Percentiles rank a stretch among this genome's conserved stretches.
phyloP scores from a whole-genome alignment of 2,329 filamentous ascomycete species.

The Penicillium sp. region DNA sequence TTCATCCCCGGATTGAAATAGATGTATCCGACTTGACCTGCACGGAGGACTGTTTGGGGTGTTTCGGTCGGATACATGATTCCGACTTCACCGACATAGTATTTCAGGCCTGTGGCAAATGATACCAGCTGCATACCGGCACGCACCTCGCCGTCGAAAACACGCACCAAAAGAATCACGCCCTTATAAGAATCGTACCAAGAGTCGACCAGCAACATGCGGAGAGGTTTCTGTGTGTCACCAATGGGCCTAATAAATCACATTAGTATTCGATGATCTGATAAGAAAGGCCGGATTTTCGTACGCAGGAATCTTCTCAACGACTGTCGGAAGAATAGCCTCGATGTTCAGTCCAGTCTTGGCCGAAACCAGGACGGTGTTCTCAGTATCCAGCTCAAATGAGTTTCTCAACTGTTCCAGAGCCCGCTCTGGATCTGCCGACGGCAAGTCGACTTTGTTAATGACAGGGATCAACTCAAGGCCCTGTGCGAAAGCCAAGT shows the following conservation, averaged over 20 bases:
- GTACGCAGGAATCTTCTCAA: slow-evolving; percentile 75
- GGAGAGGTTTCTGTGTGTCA: slow-evolving; percentile 69
- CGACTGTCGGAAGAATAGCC: slow-evolving; percentile 78
- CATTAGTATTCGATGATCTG: slow-evolving; percentile 17
- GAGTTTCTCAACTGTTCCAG: slow-evolving; percentile 81
- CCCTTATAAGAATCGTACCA: slow-evolving; percentile 98
- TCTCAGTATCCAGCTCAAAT: slow-evolving; percentile 82
- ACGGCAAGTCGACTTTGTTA: slow-evolving; percentile 94
- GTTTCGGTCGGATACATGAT: slow-evolving; percentile 93
- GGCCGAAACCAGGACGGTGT: slow-evolving; percentile 78
- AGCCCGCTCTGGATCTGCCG: slow-evolving; percentile 82
- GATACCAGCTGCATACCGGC: slow-evolving; percentile 86
- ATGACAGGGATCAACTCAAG: slow-evolving; percentile 85
- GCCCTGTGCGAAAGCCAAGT: slow-evolving; percentile 91
- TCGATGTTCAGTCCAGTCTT: slow-evolving; percentile 91
- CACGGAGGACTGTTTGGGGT: slow-evolving; percentile 75
- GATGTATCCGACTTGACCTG: slow-evolving; percentile 94
- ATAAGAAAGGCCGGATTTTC: slow-evolving; percentile 17
- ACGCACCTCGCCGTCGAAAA: slow-evolving; percentile 84
- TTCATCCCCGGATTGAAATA: slow-evolving; percentile 99
- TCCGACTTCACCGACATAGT: slow-evolving; percentile 92
- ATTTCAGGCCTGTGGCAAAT: slow-evolving; percentile 83
- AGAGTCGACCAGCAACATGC: slow-evolving; percentile 88
- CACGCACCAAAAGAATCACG: slow-evolving; percentile 83
- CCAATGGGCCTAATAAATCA: slow-evolving; percentile 61